Percentiles rank a stretch among this genome's conserved stretches.
phyloP scores from a whole-genome alignment of 345 rosid genomes.

The Hevea brasiliensis region DNA sequence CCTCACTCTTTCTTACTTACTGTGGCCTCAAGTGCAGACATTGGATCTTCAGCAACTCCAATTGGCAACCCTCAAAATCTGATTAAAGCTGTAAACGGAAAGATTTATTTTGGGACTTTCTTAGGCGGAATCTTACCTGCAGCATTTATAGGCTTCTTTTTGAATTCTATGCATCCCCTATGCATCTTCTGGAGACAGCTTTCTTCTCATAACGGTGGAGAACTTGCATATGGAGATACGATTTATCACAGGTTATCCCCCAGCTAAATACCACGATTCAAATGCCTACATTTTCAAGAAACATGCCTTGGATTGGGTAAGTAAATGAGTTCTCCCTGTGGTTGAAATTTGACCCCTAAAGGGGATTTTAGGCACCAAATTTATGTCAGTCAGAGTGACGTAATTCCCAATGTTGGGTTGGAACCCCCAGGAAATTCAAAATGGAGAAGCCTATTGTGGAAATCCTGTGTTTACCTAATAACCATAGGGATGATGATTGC shows the following conservation, averaged over 20 bases:
- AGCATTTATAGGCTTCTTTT: slow-evolving; percentile 52
- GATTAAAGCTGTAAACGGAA: slow-evolving; percentile 67
- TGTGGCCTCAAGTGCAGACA: slow-evolving; percentile 78
- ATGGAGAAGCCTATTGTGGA: slow-evolving; percentile 60
- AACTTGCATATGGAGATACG: slow-evolving; percentile 37
- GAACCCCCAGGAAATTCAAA: neutral
- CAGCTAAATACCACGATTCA: no score
- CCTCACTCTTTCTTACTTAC: slow-evolving; percentile 78
- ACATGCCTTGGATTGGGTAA: slow-evolving; percentile 12
- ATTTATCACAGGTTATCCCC: slow-evolving; percentile 43
- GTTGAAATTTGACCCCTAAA: neutral
- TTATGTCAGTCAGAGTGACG: slow-evolving; percentile 14
- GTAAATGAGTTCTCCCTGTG: slow-evolving; percentile 21
- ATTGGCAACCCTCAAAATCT: slow-evolving; percentile 88
- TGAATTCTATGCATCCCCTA: slow-evolving; percentile 57
- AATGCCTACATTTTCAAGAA: slow-evolving; percentile 49
- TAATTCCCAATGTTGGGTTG: neutral
- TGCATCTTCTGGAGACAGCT: slow-evolving; percentile 62
- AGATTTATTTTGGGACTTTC: slow-evolving; percentile 58
- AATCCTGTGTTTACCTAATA: slow-evolving; percentile 55
- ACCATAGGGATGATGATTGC: slow-evolving; percentile 65
- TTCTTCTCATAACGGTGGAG: slow-evolving; percentile 53
- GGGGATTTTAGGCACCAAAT: neutral
- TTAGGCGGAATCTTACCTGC: slow-evolving; percentile 60
- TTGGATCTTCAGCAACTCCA: no score